phyloP scores from a whole-genome alignment of 1,284 basidiomycete genomes.

The Mycosarcoma maydis region DNA sequence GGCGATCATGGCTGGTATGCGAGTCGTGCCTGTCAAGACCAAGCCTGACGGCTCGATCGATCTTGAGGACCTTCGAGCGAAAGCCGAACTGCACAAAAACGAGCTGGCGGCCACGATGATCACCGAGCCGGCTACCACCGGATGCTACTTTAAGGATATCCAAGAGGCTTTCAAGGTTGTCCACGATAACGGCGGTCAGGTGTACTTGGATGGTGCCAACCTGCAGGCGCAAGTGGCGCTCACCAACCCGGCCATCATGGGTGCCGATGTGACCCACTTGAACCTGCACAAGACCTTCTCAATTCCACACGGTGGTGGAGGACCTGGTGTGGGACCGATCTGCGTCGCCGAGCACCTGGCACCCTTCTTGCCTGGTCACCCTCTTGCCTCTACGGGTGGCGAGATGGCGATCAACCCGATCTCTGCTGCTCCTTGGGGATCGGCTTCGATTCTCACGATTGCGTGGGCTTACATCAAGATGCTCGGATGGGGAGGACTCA shows the following conservation, averaged over 20 bases:
- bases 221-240: conserved; percentile 94
- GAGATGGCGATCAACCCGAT: conserved; percentile 84
- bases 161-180: conserved; percentile 91
- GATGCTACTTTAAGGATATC: conserved; percentile 94
- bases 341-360: conserved; percentile 92
- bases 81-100: conserved; percentile 90
- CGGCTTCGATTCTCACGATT: conserved; percentile 92
- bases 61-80: conserved; percentile 81
- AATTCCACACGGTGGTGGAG: conserved; percentile 96
- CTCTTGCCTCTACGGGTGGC: conserved; percentile 77
- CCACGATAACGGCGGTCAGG: conserved; percentile 94
- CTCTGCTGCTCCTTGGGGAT: conserved; percentile 90
- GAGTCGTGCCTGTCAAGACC: conserved; percentile 92
- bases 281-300: conserved; percentile 97
- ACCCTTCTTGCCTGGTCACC: conserved; percentile 94
- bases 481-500: conserved; percentile 89
- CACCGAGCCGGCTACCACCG: conserved; percentile 81
- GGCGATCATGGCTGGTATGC: conserved; percentile 95
- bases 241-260: conserved; percentile 93
- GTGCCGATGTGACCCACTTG: conserved; percentile 96
- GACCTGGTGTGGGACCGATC: conserved; percentile 94
- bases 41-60: conserved; percentile 87
- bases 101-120: conserved; percentile 97
- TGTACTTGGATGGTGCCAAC: conserved; percentile 94
- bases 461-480: conserved; percentile 87